phyloP scores from a whole-genome alignment of 768 basidiomycete species.

The Sutorius australiensis region DNA sequence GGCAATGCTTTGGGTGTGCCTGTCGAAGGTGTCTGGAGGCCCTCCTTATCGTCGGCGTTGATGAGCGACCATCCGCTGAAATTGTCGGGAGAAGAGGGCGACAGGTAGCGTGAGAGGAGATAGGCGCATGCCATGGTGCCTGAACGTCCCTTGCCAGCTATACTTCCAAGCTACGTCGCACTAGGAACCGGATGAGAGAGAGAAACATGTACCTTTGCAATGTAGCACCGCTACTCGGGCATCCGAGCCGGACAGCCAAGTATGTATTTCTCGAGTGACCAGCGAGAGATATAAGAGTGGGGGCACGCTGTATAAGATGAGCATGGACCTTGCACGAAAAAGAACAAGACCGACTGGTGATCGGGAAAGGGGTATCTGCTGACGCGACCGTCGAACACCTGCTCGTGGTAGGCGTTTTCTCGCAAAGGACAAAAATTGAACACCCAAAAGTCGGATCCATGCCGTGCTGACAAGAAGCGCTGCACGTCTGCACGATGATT shows the following conservation, averaged over 20 bases:
- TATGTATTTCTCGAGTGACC: conserved; percentile 66
- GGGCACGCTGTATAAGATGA: conserved; percentile 52
- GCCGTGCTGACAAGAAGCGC: conserved; percentile 67
- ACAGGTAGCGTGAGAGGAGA: conserved; percentile 54
- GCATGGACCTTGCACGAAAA: conserved; percentile 7
- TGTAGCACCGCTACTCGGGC: conserved; percentile 78
- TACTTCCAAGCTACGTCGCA: conserved; percentile 2
- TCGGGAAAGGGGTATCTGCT: conserved; percentile 89
- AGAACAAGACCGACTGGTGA: conserved; percentile 79
- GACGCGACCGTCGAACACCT: conserved; percentile 67
- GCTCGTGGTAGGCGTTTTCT: conserved; percentile 76
- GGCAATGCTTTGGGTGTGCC: not conserved
- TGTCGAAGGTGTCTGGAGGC: conserved; percentile 8
- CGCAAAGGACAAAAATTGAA: conserved; percentile 83
- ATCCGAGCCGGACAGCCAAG: conserved; percentile 63
- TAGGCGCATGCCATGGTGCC: conserved; percentile 85
- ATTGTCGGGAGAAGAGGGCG: conserved; percentile 31
- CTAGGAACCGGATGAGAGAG: not conserved
- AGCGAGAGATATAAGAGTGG: conserved; percentile 73
- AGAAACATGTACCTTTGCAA: conserved; percentile 63
- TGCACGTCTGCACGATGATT: conserved; percentile 75
- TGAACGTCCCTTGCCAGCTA: conserved; percentile 80
- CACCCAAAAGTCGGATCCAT: conserved; percentile 78
- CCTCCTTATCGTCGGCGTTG: conserved; percentile 19
- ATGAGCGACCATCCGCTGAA: conserved; percentile 20